Evolutionary conservation across 192 early-diverging fungal species (phyloP).

Genomic region (Phycomyces nitens): DNA sequence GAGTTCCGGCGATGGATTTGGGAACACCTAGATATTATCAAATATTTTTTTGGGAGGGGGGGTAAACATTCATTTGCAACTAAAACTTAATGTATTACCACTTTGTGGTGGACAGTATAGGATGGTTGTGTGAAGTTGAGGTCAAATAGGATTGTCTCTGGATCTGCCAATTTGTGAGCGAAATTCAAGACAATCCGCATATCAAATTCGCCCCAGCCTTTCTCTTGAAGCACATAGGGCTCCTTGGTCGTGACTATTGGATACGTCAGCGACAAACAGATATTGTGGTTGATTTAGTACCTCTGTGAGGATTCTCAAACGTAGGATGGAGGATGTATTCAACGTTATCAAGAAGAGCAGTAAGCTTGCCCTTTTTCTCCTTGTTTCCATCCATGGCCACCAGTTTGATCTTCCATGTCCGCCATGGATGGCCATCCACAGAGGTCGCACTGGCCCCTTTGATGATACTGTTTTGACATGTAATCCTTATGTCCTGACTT

Average conservation of each 20-base stretch:
- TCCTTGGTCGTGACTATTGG: constrained; percentile 41
- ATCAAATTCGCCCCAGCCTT: constrained; percentile 64
- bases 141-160: constrained; percentile 44
- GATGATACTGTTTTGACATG: constrained; percentile 17
- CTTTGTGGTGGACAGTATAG: constrained; percentile 41
- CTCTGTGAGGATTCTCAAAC: constrained; percentile 41
- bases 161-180: constrained; percentile 36
- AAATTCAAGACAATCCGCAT: constrained; percentile 52
- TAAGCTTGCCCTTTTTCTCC: constrained; percentile 36
- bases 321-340: constrained; percentile 52
- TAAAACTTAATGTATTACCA: no score
- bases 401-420: constrained; percentile 46
- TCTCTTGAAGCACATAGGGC: constrained; percentile 49
- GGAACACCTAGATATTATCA: constrained; percentile 1
- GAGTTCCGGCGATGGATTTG: constrained; percentile 11
- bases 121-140: constrained; percentile 46
- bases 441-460: not conserved
- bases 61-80: no score
- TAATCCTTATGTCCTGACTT: constrained; percentile 22
- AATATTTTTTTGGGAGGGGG: no score
- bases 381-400: constrained; percentile 39
- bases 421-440: constrained; percentile 35
- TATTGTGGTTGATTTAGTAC: constrained; percentile 21
- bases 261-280: not conserved
- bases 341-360: constrained; percentile 36